Evolutionary conservation across 768 basidiomycete species (phyloP), one percentile per base, ranked within the genome.

Genomic region (Russula abietina): DNA sequence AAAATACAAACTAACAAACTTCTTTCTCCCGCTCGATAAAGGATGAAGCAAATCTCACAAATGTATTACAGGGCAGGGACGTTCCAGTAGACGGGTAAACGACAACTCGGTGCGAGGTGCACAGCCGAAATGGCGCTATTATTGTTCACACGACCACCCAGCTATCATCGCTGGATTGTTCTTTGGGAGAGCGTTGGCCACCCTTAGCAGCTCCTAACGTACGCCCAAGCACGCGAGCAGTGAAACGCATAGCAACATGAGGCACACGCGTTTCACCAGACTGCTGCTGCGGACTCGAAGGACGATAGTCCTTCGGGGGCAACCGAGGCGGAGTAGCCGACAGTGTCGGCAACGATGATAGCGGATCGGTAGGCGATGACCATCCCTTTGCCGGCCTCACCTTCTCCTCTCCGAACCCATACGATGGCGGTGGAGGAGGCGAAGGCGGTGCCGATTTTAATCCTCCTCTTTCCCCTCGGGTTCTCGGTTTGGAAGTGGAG

Each of bases 211-310:
- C 39, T 0, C 30, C 52, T 4, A 59, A 1, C 4, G 62, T 55
- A 32, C 62, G 62, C 33, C 39, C 62, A 32, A 59, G 2, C 38
- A 60, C 19, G 30, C 57, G 57, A 7, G 45, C 51, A 0, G 62
- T 54, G 5, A 52, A 24, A 39, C 62, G 62, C 32, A 64, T 6
- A 6, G 38, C 39, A 7, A 19, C 38, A 36, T 30, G 57, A 46
- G 41, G 24, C 3, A n/a, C 6, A 16, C 11, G 2, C 22, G 39
- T 50, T 5, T n/a, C 48, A 9, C 55, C 41, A 10, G 39, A 26
- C 33, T 30, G 24, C 19, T 19, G 30, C 43, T 17, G 45, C 45
- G n/a, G 4, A 22, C 10, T 22, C 4, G 45, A 46, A 46, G 3
- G 4, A 3, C 30, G 28, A 9, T 28, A 24, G 8, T 17, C 30